Evolutionary conservation across 768 basidiomycete species (phyloP).

Genomic region (Lactifluus pinguis): DNA sequence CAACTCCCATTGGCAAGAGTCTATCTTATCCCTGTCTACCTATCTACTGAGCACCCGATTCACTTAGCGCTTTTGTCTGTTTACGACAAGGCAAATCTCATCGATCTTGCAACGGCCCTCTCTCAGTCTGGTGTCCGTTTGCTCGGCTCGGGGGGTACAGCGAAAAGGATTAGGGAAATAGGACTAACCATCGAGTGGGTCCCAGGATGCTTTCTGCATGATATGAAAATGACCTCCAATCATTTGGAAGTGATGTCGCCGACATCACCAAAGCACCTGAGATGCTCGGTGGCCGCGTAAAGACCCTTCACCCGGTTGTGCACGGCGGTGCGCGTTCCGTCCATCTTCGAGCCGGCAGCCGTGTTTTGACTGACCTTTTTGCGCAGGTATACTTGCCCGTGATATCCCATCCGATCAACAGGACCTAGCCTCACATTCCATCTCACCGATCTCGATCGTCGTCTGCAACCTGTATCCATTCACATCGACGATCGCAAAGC

Average conservation of each 20-base stretch:
- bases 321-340: slow-evolving; percentile 67
- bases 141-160: slow-evolving; percentile 93
- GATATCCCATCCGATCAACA: slow-evolving; percentile 82
- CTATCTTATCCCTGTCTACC: neutral
- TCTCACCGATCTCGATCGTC: slow-evolving; percentile 91
- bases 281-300: slow-evolving; percentile 97
- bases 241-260: slow-evolving; percentile 73
- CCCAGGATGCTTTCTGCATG: neutral
- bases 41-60: neutral
- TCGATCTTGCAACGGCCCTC: slow-evolving; percentile 85
- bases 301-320: slow-evolving; percentile 95
- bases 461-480: slow-evolving; percentile 99
- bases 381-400: slow-evolving; percentile 84
- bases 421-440: slow-evolving; percentile 75
- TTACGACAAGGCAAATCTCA: slow-evolving; percentile 87
- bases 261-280: slow-evolving; percentile 97
- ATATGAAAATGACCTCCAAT: neutral
- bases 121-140: slow-evolving; percentile 74
- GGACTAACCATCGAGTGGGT: slow-evolving; percentile 85
- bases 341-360: neutral
- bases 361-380: neutral
- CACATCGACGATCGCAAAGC: slow-evolving; percentile 79
- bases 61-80: slow-evolving; percentile 80
- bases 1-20: slow-evolving; percentile 28
- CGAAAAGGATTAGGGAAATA: slow-evolving; percentile 93